Conservation (phyloP, 805 yeast genomes). For the Candida gorgasii region DNA sequence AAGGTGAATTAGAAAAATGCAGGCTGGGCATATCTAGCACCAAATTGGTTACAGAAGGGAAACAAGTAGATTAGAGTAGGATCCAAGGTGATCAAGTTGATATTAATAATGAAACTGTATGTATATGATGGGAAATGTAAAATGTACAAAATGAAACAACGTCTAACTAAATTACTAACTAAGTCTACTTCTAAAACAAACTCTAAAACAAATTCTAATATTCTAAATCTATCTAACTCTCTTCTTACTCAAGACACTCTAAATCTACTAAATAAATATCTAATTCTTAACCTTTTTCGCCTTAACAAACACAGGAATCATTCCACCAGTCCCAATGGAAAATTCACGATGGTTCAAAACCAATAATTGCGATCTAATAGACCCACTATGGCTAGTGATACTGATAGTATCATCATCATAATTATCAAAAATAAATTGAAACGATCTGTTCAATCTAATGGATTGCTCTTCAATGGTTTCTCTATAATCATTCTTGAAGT, state of each 20-base stretch:
- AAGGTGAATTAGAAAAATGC: no score
- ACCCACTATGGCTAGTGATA: constrained; percentile 54
- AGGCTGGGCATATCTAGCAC: no score
- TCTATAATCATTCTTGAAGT: constrained; percentile 38
- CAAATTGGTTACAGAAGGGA: no score
- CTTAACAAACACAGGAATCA: constrained; percentile 55
- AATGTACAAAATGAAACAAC: no score
- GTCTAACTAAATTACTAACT: no score
- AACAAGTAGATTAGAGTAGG: no score
- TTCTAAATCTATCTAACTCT: no score
- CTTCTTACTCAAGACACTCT: no score
- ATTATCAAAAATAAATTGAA: constrained; percentile 36
- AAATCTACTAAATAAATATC: no score
- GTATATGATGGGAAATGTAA: no score
- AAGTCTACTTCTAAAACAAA: neutral
- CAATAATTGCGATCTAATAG: constrained; percentile 48
- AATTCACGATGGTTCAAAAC: constrained; percentile 51
- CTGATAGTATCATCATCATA: constrained; percentile 30
- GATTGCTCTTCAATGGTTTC: constrained; percentile 45
- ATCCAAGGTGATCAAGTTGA: no score
- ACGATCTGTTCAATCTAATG: constrained; percentile 32
- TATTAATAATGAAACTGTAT: no score
- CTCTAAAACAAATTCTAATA: neutral
- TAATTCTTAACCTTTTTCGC: constrained; percentile 25
- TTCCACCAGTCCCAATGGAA: constrained; percentile 54